A percentile compares a stretch with the other conserved stretches of the same genome.
Conservation (phyloP, 148 eudicot species). For the Cornus controversa region DNA sequence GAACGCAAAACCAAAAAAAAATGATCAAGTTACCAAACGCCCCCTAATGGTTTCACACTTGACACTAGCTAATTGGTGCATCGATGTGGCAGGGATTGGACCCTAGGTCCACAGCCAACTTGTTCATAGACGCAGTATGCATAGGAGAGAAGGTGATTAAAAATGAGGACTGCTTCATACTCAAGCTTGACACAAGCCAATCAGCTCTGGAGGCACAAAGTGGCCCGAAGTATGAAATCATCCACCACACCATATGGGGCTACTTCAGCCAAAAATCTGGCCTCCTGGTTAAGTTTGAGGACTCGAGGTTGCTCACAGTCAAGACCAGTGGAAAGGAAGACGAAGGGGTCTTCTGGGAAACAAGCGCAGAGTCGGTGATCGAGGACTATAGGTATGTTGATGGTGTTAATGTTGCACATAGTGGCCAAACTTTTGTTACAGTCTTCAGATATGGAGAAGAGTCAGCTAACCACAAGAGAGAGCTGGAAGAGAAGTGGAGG, state of each 20-base stretch:
- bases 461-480: constrained; percentile 86
- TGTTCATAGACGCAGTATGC: constrained; percentile 92
- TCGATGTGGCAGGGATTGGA: constrained; percentile 54
- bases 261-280: constrained; percentile 97
- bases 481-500: constrained; percentile 84
- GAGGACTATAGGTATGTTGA: constrained; percentile 85
- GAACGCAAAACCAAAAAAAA: too few species aligned
- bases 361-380: constrained; percentile 76
- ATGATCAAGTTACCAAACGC: too few species aligned
- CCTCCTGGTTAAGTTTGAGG: constrained; percentile 78
- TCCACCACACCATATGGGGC: constrained; percentile 96
- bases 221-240: constrained; percentile 59
- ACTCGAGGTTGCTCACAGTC: constrained; percentile 74
- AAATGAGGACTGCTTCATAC: constrained; percentile 89
- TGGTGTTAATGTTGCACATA: constrained; percentile 83
- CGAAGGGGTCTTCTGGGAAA: constrained; percentile 93
- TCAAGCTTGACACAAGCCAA: constrained; percentile 85
- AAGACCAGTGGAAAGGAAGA: constrained; percentile 60
- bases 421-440: constrained; percentile 74
- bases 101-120: constrained; percentile 68
- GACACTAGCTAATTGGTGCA: background rate
- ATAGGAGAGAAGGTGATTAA: constrained; percentile 95
- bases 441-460: constrained; percentile 89
- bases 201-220: constrained; percentile 76
- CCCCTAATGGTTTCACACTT: too few species aligned